phyloP scores from a whole-genome alignment of 352 stramenopile genomes.

The Globisporangium canariense region DNA sequence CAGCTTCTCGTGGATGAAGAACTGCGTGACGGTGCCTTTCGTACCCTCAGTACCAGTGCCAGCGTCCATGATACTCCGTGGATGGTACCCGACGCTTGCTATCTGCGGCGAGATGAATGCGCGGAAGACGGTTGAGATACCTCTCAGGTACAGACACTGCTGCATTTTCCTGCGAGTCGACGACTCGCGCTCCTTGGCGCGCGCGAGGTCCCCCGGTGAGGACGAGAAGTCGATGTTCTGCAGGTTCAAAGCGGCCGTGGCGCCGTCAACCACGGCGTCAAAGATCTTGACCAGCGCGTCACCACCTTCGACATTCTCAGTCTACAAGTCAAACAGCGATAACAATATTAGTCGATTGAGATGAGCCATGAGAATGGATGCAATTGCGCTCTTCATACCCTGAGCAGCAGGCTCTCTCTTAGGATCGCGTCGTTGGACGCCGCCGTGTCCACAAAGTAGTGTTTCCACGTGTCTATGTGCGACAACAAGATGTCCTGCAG shows the following conservation, averaged over 20 bases:
- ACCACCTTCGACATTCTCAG: conserved; percentile 44
- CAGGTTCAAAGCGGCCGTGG: conserved; percentile 43
- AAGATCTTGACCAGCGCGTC: conserved; percentile 52
- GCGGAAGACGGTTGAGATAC: conserved; percentile 39
- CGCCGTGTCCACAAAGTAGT: conserved; percentile 65
- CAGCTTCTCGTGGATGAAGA: conserved; percentile 14
- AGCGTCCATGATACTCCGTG: conserved; percentile 24
- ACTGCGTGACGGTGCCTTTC: neutral
- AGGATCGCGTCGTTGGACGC: conserved; percentile 51
- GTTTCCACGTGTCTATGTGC: conserved; percentile 57
- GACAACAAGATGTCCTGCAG: conserved; percentile 63
- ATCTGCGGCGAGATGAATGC: conserved; percentile 44
- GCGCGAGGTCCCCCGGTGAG: conserved; percentile 27
- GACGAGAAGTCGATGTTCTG: conserved; percentile 42
- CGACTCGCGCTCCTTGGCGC: conserved; percentile 27
- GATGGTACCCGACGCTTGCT: conserved; percentile 38
- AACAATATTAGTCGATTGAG: neutral
- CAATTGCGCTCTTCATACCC: conserved; percentile 22
- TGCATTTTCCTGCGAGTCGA: conserved; percentile 40
- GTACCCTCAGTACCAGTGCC: neutral
- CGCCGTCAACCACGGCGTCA: conserved; percentile 34
- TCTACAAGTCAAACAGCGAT: conserved; percentile 21
- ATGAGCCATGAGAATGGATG: neutral
- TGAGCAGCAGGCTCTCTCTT: conserved; percentile 39
- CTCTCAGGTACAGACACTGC: conserved; percentile 58